Conservation (phyloP, 192 early-diverging fungal genomes). For the Dissophora globulifera region DNA sequence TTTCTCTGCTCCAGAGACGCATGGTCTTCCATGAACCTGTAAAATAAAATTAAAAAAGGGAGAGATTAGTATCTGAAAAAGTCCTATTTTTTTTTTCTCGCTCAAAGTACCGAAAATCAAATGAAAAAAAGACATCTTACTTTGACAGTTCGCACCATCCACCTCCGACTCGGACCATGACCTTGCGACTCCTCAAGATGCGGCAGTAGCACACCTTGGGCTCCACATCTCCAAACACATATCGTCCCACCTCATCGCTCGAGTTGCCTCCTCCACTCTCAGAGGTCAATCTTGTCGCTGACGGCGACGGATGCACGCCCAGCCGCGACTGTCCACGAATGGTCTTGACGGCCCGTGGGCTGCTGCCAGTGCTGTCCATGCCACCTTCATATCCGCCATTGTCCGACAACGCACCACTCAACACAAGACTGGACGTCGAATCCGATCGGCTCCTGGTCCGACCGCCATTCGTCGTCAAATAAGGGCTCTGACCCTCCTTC, state of each 20-base stretch:
- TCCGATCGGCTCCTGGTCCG: constrained; percentile 20
- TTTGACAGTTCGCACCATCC: constrained; percentile 71
- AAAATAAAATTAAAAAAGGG: neutral
- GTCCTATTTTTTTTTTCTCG: too few species aligned
- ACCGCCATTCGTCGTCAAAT: constrained; percentile 5
- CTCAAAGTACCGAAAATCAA: neutral
- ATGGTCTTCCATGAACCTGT: constrained; percentile 51
- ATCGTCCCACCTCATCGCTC: constrained; percentile 66
- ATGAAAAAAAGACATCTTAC: constrained; percentile 39
- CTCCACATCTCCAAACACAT: constrained; percentile 73
- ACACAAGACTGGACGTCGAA: constrained; percentile 26
- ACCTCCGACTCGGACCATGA: constrained; percentile 77
- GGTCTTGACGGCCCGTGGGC: constrained; percentile 28
- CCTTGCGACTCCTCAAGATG: constrained; percentile 67
- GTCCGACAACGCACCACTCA: constrained; percentile 33
- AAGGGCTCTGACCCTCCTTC: constrained; percentile 32
- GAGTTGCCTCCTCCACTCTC: neutral
- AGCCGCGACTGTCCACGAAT: constrained; percentile 36
- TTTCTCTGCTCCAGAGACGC: constrained; percentile 49
- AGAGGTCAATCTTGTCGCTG: neutral
- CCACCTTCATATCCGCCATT: constrained; percentile 26
- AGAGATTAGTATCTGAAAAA: neutral
- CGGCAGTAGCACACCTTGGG: constrained; percentile 73
- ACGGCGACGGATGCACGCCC: neutral
- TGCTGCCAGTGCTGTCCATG: constrained; percentile 27